Percentiles rank a stretch among this genome's conserved stretches.
These are phyloP conservation scores for Penicillium manginii DNA, from an alignment of 495 filamentous ascomycete genomes.

Conservation along the genomic window DNA sequence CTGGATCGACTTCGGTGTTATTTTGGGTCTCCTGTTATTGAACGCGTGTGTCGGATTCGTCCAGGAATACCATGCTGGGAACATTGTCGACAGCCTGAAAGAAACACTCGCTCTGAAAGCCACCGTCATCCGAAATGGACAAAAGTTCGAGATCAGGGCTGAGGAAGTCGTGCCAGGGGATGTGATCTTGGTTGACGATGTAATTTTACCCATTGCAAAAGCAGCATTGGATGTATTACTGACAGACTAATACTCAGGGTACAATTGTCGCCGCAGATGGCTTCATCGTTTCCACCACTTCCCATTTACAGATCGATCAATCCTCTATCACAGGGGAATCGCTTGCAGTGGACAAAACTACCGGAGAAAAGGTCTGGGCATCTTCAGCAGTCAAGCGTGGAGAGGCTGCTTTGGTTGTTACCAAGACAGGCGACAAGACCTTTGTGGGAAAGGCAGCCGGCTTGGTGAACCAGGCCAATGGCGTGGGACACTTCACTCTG, in stretches of 20 bases:
- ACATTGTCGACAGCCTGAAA: constrained; percentile 90
- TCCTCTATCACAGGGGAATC: constrained; percentile 92
- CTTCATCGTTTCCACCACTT: constrained; percentile 74
- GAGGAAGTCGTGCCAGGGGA: constrained; percentile 86
- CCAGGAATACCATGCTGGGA: constrained; percentile 88
- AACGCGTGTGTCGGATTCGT: constrained; percentile 86
- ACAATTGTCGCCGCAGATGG: constrained; percentile 91
- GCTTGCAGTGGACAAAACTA: constrained; percentile 85
- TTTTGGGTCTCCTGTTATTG: constrained; percentile 72
- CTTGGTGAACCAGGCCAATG: constrained; percentile 72
- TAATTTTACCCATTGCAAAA: constrained; percentile 26
- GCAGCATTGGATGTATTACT: constrained; percentile 10
- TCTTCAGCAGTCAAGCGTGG: constrained; percentile 91
- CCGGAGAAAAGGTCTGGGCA: constrained; percentile 76
- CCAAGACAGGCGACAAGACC: constrained; percentile 82
- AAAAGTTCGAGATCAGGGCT: constrained; percentile 71
- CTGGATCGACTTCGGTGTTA: constrained; percentile 82
- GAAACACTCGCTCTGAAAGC: constrained; percentile 87
- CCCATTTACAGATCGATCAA: constrained; percentile 89
- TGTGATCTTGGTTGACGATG: constrained; percentile 85
- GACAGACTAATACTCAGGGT: constrained; percentile 46
- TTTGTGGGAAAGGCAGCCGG: constrained; percentile 89
- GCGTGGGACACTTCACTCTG: constrained; percentile 85
- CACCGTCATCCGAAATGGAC: constrained; percentile 77
- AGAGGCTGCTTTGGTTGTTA: constrained; percentile 78